Evolutionary conservation across 2,329 filamentous ascomycete genomes (phyloP).

Genomic region (Exophiala viscosa): DNA sequence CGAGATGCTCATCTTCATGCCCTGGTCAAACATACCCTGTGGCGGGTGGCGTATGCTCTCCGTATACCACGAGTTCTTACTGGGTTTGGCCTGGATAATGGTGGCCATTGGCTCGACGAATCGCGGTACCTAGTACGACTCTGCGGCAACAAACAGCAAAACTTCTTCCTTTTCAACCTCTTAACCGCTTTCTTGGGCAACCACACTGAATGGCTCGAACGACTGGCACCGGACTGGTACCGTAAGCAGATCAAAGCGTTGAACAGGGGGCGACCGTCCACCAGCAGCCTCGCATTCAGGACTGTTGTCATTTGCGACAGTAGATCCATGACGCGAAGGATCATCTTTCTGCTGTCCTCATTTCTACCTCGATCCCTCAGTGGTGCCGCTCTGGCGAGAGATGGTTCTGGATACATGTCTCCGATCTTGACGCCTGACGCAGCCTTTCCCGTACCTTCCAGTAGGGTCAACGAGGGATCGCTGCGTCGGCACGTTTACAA

Average conservation of each 20-base stretch:
- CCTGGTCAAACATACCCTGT: conserved; percentile 46
- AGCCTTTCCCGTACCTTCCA: conserved; percentile 14
- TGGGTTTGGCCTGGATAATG: conserved; percentile 48
- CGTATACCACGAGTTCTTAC: conserved; percentile 56
- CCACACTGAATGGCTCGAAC: conserved; percentile 58
- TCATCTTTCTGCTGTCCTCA: conserved; percentile 57
- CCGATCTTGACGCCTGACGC: conserved; percentile 22
- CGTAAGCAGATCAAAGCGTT: conserved; percentile 48
- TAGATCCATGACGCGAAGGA: conserved; percentile 56
- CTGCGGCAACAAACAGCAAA: conserved; percentile 54
- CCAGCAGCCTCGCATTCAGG: conserved; percentile 48
- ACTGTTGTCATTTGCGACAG: conserved; percentile 57
- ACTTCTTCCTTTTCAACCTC: conserved; percentile 58
- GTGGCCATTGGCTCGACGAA: conserved; percentile 60
- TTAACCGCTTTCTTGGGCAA: conserved; percentile 58
- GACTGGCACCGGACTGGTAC: conserved; percentile 53
- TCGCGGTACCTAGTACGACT: conserved; percentile 55
- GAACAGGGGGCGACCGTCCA: conserved; percentile 47
- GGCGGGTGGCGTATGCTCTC: conserved; percentile 52
- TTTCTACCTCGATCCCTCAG: conserved; percentile 47
- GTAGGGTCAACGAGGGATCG: conserved; percentile 8
- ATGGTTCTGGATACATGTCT: conserved; percentile 14
- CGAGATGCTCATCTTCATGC: conserved; percentile 40
- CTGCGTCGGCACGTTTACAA: conserved; percentile 15
- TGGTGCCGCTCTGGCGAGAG: conserved; percentile 14